These are phyloP conservation scores for Pterulicium gracile DNA, from an alignment of 1,284 basidiomycete species.

Conservation along the genomic window DNA sequence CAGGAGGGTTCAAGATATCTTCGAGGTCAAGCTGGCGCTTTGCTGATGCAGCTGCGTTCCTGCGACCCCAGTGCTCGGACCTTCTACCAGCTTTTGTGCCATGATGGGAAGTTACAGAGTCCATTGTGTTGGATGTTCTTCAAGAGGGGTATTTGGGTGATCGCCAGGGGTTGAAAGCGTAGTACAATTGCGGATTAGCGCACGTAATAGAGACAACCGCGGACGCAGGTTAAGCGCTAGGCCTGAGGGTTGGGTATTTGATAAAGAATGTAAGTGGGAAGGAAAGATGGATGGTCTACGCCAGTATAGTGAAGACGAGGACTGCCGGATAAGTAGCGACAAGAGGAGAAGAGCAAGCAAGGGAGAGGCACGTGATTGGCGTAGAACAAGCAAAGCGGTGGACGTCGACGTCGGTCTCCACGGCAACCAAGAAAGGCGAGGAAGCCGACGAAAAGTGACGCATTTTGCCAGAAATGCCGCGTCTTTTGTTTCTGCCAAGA, in stretches of 20 bases:
- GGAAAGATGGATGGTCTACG: background rate
- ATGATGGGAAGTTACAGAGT: background rate
- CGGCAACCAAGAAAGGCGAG: no score
- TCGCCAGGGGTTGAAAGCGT: background rate
- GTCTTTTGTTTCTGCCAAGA: no score
- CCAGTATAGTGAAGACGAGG: background rate
- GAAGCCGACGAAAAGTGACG: no score
- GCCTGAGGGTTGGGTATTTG: background rate
- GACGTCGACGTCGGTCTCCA: no score
- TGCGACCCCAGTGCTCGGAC: constrained; percentile 1
- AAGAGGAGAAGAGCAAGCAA: background rate
- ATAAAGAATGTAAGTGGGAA: background rate
- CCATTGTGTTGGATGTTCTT: background rate
- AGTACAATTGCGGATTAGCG: background rate
- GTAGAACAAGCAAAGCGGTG: no score
- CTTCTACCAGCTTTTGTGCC: background rate
- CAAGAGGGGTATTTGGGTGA: background rate
- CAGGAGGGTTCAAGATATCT: no score
- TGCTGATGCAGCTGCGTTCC: background rate
- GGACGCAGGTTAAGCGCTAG: background rate
- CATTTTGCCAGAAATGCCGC: no score
- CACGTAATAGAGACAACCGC: background rate
- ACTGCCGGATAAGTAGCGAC: background rate
- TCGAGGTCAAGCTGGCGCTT: no score
- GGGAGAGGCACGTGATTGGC: background rate